Evolutionary conservation across 2,329 filamentous ascomycete species (phyloP).

Genomic region (Chrysoporthe puriensis): DNA sequence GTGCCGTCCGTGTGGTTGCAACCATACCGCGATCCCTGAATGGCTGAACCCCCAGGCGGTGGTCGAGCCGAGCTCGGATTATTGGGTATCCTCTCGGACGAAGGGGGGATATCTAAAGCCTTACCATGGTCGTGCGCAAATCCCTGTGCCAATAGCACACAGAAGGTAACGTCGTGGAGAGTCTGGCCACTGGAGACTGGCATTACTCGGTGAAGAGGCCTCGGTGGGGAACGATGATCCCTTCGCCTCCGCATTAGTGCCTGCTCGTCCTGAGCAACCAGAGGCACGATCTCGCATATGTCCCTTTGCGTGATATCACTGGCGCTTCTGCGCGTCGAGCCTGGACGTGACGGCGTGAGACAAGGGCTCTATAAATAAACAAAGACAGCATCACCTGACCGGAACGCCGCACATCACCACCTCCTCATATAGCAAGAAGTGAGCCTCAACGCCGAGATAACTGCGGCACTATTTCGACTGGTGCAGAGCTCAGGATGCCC

Average conservation of each 20-base stretch:
- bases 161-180: no score
- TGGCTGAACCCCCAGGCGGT: neutral
- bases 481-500: neutral
- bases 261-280: neutral
- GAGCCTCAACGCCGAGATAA: neutral
- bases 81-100: no score
- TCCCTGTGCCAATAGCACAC: no score
- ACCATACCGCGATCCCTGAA: neutral
- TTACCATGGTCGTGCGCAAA: no score
- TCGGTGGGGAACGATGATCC: no score
- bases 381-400: neutral
- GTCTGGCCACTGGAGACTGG: no score
- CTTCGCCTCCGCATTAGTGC: neutral
- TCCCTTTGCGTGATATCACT: neutral
- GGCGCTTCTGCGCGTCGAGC: neutral
- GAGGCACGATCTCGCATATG: neutral
- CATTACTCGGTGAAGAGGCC: no score
- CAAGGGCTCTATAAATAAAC: neutral
- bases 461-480: neutral
- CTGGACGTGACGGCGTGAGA: neutral
- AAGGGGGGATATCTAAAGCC: no score
- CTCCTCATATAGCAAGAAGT: neutral
- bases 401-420: neutral
- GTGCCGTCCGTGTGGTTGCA: neutral
- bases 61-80: no score